Conservation (phyloP, 2,329 filamentous ascomycete species). For the Sporothrix humicola region DNA sequence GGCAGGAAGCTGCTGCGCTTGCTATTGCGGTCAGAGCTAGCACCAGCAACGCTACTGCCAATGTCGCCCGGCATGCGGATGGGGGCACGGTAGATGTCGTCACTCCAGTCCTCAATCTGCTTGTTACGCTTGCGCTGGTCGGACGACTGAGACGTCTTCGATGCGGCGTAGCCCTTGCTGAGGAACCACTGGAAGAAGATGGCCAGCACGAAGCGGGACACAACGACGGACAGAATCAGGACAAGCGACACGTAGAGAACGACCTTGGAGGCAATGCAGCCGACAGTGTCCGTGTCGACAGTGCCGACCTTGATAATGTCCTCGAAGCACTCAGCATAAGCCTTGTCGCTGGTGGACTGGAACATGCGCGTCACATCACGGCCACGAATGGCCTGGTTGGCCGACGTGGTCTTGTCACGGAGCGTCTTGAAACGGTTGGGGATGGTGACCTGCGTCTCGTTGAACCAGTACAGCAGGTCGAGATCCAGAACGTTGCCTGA, state of each 20-base stretch:
- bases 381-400: slow-evolving; percentile 72
- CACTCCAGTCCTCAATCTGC: slow-evolving; percentile 97
- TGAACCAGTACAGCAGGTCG: slow-evolving; percentile 88
- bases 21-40: slow-evolving; percentile 68
- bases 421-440: slow-evolving; percentile 81
- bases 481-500: slow-evolving; percentile 92
- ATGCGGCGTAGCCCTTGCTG: slow-evolving; percentile 80
- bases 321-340: slow-evolving; percentile 82
- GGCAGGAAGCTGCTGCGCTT: slow-evolving; percentile 90
- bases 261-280: slow-evolving; percentile 96
- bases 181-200: slow-evolving; percentile 97
- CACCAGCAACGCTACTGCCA: slow-evolving; percentile 64
- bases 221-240: slow-evolving; percentile 89
- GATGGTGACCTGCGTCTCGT: slow-evolving; percentile 75
- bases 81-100: slow-evolving; percentile 94
- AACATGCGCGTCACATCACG: slow-evolving; percentile 89
- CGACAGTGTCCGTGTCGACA: slow-evolving; percentile 93
- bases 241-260: slow-evolving; percentile 92
- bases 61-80: slow-evolving; percentile 78
- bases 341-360: slow-evolving; percentile 78
- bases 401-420: slow-evolving; percentile 65
- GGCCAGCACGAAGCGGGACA: slow-evolving; percentile 85
- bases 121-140: slow-evolving; percentile 83
- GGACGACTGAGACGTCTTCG: slow-evolving; percentile 81
- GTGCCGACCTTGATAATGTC: slow-evolving; percentile 96